A percentile compares a stretch with the other conserved stretches of the same genome.
These are phyloP conservation scores for Nissolia schottii DNA, from an alignment of 306 rosid species.

Conservation along the genomic window DNA sequence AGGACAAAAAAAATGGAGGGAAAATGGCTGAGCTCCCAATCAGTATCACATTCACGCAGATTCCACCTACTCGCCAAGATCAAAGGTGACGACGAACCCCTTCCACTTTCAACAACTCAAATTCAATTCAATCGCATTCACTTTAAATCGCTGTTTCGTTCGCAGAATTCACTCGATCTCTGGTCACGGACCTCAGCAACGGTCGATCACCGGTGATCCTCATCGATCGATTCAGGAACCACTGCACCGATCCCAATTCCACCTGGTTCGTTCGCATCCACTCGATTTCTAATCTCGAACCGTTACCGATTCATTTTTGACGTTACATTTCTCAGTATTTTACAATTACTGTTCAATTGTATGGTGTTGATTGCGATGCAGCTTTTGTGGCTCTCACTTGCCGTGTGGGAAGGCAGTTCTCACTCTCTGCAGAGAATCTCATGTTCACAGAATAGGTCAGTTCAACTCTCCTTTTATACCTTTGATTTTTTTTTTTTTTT, in stretches of 20 bases:
- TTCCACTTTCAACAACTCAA: not conserved
- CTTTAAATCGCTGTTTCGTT: not conserved
- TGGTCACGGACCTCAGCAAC: conserved; percentile 46
- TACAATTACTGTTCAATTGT: not conserved
- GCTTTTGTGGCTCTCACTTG: conserved; percentile 52
- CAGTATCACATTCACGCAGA: conserved; percentile 17
- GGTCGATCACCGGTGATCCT: conserved; percentile 54
- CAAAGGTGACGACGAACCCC: conserved; percentile 37
- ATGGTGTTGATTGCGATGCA: conserved; percentile 21
- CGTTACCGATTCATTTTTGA: not conserved
- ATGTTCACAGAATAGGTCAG: conserved; percentile 61
- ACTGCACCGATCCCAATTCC: conserved; percentile 44
- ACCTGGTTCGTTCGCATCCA: conserved; percentile 59
- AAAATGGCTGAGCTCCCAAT: conserved; percentile 32
- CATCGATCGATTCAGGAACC: conserved; percentile 61
- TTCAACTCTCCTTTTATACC: not conserved
- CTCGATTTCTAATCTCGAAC: not conserved
- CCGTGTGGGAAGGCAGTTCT: conserved; percentile 63
- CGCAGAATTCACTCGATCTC: conserved; percentile 57
- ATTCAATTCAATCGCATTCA: not conserved
- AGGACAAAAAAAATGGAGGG: conserved; percentile 55
- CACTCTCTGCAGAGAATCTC: conserved; percentile 49
- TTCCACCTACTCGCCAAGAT: conserved; percentile 41
- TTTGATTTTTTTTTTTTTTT: not conserved
- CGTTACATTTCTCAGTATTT: not conserved